Conservation (phyloP, 23 red algal genomes). For the Gracilaria caudata region DNA sequence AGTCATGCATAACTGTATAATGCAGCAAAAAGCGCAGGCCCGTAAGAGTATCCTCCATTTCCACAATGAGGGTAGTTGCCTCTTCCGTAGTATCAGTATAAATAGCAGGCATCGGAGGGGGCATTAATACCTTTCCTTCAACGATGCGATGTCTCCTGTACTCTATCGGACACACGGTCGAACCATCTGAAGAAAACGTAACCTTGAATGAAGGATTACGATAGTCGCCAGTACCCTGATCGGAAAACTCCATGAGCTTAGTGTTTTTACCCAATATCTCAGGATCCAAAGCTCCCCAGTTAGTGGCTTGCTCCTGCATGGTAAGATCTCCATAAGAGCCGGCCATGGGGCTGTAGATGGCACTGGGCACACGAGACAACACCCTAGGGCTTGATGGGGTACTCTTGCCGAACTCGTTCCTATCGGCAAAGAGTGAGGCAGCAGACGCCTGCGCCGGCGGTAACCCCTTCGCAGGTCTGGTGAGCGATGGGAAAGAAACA, state of each 20-base stretch:
- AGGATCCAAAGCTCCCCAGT: slow-evolving; percentile 94
- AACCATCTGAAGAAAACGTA: slow-evolving; percentile 81
- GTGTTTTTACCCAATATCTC: slow-evolving; percentile 93
- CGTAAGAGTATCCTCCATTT: slow-evolving; percentile 86
- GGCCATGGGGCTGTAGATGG: slow-evolving; percentile 33
- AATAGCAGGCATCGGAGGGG: slow-evolving; percentile 72
- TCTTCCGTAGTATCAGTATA: slow-evolving; percentile 72
- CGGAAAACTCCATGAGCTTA: slow-evolving; percentile 95
- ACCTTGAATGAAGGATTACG: slow-evolving; percentile 84
- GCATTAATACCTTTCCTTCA: slow-evolving; percentile 77
- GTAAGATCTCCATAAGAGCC: slow-evolving; percentile 51
- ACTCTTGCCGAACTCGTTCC: neutral
- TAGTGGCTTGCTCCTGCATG: slow-evolving; percentile 62
- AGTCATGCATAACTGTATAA: slow-evolving; percentile 97
- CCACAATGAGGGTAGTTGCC: slow-evolving; percentile 96
- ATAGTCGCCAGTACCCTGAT: slow-evolving; percentile 93
- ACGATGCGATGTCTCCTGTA: slow-evolving; percentile 85
- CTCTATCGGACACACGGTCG: slow-evolving; percentile 79
- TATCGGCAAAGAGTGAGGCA: neutral
- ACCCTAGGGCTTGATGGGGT: neutral
- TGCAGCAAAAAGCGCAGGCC: slow-evolving; percentile 70
- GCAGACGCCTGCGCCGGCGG: neutral
- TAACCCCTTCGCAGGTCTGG: neutral
- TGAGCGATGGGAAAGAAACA: neutral
- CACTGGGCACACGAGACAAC: neutral